Evolutionary conservation across 129 eudicot genomes (phyloP).

Genomic region (Lactuca saligna): DNA sequence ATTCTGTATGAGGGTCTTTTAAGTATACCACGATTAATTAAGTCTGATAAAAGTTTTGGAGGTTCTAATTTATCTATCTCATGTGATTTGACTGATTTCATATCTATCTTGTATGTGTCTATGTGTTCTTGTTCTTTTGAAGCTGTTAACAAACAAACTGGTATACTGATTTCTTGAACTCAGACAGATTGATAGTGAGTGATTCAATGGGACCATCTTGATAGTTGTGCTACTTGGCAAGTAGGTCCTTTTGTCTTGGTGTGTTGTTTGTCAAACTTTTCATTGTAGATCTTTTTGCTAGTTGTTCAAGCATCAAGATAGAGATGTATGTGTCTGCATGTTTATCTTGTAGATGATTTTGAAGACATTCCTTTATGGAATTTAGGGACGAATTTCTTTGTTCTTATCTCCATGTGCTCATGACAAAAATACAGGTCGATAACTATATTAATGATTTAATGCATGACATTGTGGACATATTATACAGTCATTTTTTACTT

Average conservation of each 20-base stretch:
- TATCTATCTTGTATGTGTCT: background rate
- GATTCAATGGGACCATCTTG: background rate
- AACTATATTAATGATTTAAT: too few species aligned
- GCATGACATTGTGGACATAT: too few species aligned
- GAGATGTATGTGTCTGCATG: background rate
- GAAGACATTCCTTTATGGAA: background rate
- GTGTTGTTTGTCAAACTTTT: background rate
- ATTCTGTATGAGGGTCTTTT: background rate
- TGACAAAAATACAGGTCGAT: too few species aligned
- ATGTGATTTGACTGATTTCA: too few species aligned
- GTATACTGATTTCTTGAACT: background rate
- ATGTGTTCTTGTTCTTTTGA: background rate
- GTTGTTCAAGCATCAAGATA: background rate
- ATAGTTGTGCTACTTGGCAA: conserved; percentile 1
- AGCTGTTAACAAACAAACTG: background rate
- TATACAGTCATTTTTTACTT: too few species aligned
- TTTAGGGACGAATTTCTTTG: background rate
- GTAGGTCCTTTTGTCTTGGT: background rate
- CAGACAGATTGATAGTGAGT: background rate
- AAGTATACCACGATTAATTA: too few species aligned
- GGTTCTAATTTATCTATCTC: too few species aligned
- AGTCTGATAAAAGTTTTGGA: too few species aligned
- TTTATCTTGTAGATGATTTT: background rate
- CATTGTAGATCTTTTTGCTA: background rate
- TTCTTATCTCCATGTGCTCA: background rate